Base-by-base conservation (phyloP, 805 yeast genomes). In the Myxozyma neotropica region DNA sequence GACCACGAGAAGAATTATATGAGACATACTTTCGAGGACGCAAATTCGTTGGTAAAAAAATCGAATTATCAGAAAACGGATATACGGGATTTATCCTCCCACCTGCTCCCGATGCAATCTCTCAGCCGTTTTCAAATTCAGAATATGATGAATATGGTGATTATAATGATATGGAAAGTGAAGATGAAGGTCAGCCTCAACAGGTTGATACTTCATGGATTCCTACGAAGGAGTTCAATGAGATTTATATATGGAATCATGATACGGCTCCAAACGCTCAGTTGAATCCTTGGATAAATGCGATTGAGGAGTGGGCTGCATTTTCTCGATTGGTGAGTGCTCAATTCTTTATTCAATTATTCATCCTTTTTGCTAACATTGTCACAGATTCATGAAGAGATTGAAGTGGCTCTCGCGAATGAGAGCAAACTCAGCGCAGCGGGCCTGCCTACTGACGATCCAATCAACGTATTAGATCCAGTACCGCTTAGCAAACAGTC, bases 21-120 rank as follows among this genome's bases (percentile, higher is more conserved):
- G 63, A 61, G 47, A 26, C 61, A 26, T 55, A 60, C 42, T 62
- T 62, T 23, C 59, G 65, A 12, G 67, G 67, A 4, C 45, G 67
- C 19, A 43, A 42, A 36, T 31, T 63, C 10, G 26, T 63, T 6
- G 64, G 64, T 6, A 19, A 23, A 19, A 36, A 38, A n/a, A n/a
- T 61, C 17, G 26, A 15, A 5, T 15, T 63, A 24, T 47, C 49
- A 10, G 61, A 58, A 7, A 44, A 42, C 6, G 40, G 57, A 3
- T 44, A 21, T 35, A 38, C 13, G 12, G 57, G 52, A 6, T 15
- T 51, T 19, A 29, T 50, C 17, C n/a, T 43, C 27, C 44, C 50
- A 7, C 23, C 44, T 10, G 39, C 39, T 21, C 55, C 38, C 23
- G 49, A n/a, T 15, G 48, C 36, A 17, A 12, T 23, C 17, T 21